Conservation (phyloP, 2,329 filamentous ascomycete genomes). For the Diaporthe sp. region DNA sequence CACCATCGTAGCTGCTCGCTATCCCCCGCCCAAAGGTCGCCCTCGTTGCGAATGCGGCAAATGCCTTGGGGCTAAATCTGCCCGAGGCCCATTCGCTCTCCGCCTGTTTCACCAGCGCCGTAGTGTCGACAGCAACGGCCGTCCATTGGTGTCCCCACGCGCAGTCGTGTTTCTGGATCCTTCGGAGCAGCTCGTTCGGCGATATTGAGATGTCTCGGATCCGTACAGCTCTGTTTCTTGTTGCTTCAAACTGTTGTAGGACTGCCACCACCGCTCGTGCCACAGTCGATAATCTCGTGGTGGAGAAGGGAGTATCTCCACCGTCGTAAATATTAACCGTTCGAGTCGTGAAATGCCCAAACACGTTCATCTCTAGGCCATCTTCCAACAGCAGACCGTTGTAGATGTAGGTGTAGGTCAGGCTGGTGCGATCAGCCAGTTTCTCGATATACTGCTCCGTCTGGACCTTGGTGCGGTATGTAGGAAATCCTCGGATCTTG, state of each 20-base stretch:
- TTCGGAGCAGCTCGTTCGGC: constrained; percentile 17
- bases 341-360: constrained; percentile 46
- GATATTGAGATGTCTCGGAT: constrained; percentile 42
- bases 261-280: constrained; percentile 47
- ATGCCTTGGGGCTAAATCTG: constrained; percentile 50
- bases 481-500: constrained; percentile 45
- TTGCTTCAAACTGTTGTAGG: constrained; percentile 47
- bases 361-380: constrained; percentile 44
- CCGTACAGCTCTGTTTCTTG: constrained; percentile 47
- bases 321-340: constrained; percentile 44
- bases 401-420: constrained; percentile 49
- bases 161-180: not conserved
- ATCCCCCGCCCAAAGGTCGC: constrained; percentile 42
- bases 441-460: constrained; percentile 16
- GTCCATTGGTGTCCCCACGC: not conserved
- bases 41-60: constrained; percentile 40
- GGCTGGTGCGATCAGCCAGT: not conserved
- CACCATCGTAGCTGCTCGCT: constrained; percentile 34
- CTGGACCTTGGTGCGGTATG: constrained; percentile 31
- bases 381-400: constrained; percentile 51
- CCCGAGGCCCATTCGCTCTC: constrained; percentile 16
- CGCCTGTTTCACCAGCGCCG: constrained; percentile 39
- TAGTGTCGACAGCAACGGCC: not conserved
- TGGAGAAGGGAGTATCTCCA: constrained; percentile 46
- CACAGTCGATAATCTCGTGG: constrained; percentile 46